Evolutionary conservation across 177 flowering plant genomes (phyloP), one percentile per base, ranked within the genome.

Genomic region (Vitis hybrid): DNA sequence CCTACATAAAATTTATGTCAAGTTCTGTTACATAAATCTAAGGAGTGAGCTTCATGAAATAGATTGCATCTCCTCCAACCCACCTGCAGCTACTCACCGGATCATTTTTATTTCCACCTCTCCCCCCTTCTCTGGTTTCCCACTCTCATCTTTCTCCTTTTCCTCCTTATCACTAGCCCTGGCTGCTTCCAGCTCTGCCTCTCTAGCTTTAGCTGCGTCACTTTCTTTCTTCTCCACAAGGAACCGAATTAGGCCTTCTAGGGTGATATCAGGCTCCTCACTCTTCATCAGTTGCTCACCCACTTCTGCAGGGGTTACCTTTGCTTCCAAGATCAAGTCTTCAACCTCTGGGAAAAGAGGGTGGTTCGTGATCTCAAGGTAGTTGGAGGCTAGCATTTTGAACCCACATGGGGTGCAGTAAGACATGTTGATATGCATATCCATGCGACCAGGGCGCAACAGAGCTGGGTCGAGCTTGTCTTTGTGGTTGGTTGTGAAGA

Each of bases 401-500:
- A 86, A 86, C 4, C 78, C 86, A 24, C 51, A 52, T 18, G 76
- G 73, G 11, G 74, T 86, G 80, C 86, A 84, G 18, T 83, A 83
- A 21, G 82, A 76, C 85, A 86, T 75, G 76, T 86, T 83, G 24
- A 86, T 77, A 69, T 86, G 90, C 77, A 82, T 69, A 65, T 84
- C 86, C 87, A 86, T 84, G 1, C 86, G 75, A 1, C 85, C 87
- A 0, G 87, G 87, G 2, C 89, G 79, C 55, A 84, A 57, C 68
- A 86, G 27, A 0, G 85, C 86, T 0, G 83, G 87, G 69, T 86
- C 87, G 1, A 86, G 71, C 66, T 63, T 35, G 0, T 84, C 85
- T 59, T 76, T 86, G 74, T 80, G 80, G 54, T 84, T 86, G 46
- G 87, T 86, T 2, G 89, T 86, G 81, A 86, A 82, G 30, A 86